Conservation (phyloP, 2,329 filamentous ascomycete genomes). For the Neobulgaria alba region DNA sequence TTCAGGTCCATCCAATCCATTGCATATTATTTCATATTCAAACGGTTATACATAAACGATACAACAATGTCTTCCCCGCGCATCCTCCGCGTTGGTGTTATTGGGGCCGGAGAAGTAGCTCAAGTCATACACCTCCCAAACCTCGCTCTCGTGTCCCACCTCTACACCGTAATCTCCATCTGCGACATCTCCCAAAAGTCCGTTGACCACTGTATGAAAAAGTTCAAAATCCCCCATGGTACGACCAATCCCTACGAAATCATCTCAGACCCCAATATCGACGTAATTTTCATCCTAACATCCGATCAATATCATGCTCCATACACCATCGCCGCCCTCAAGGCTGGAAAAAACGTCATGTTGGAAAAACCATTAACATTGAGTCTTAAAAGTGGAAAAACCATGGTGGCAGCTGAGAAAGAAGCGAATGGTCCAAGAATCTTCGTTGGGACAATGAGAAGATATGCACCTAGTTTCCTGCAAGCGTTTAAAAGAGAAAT, state of each 20-base stretch:
- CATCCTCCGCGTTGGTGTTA: slow-evolving; percentile 13
- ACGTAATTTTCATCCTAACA: slow-evolving; percentile 39
- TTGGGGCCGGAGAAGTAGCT: slow-evolving; percentile 40
- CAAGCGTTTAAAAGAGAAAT: slow-evolving; percentile 45
- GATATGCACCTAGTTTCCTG: slow-evolving; percentile 48
- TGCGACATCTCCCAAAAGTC: slow-evolving; percentile 34
- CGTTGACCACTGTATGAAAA: slow-evolving; percentile 32
- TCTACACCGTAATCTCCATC: slow-evolving; percentile 29
- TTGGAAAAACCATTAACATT: slow-evolving; percentile 44
- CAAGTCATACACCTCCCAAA: slow-evolving; percentile 45
- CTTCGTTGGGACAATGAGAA: slow-evolving; percentile 53
- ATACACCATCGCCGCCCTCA: slow-evolving; percentile 42
- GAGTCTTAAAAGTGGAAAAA: background rate
- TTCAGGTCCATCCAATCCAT: no score
- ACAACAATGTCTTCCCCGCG: background rate
- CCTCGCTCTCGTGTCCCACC: slow-evolving; percentile 33
- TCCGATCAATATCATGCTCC: slow-evolving; percentile 46
- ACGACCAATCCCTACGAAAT: slow-evolving; percentile 20
- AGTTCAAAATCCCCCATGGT: slow-evolving; percentile 11
- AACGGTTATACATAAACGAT: no score
- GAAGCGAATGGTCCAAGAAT: slow-evolving; percentile 32
- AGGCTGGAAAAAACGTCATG: slow-evolving; percentile 46
- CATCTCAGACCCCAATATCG: slow-evolving; percentile 10
- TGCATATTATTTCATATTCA: no score
- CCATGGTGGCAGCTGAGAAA: slow-evolving; percentile 41